Conservation (phyloP, 805 yeast genomes). For the Wickerhamomyces mucosus region DNA sequence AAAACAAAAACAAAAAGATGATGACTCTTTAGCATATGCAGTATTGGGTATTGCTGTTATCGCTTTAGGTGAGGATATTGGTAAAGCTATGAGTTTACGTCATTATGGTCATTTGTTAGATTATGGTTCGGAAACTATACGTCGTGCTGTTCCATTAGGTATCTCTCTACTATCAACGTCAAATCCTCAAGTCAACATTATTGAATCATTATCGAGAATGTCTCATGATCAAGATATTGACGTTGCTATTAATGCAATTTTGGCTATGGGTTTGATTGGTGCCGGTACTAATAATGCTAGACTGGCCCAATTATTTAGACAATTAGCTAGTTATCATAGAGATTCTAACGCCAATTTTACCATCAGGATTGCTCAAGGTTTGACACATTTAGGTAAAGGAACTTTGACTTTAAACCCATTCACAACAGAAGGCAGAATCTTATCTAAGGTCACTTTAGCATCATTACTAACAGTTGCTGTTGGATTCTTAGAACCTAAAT, state of each 20-base stretch:
- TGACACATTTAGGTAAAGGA: conserved; percentile 94
- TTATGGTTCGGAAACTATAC: conserved; percentile 85
- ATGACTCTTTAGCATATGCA: conserved; percentile 58
- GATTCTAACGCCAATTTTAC: conserved; percentile 86
- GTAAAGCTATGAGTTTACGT: conserved; percentile 94
- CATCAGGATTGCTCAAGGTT: conserved; percentile 92
- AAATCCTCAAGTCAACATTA: conserved; percentile 93
- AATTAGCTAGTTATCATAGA: conserved; percentile 88
- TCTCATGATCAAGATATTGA: conserved; percentile 93
- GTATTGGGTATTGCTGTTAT: conserved; percentile 91
- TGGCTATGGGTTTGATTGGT: conserved; percentile 96
- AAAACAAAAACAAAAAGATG: conserved; percentile 22
- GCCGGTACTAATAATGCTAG: conserved; percentile 99
- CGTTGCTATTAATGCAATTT: conserved; percentile 90
- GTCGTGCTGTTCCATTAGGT: conserved; percentile 95
- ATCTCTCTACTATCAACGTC: conserved; percentile 92
- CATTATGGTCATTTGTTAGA: conserved; percentile 98
- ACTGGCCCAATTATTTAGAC: conserved; percentile 90
- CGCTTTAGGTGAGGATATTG: conserved; percentile 97
- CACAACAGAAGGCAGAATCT: conserved; percentile 77
- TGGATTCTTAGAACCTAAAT: conserved; percentile 78
- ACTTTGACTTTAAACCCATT: conserved; percentile 84
- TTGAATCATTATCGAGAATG: conserved; percentile 90
- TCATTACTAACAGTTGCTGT: conserved; percentile 78
- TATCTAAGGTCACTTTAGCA: conserved; percentile 85